These are phyloP conservation scores for Tolypocladium tropicale DNA, from an alignment of 2,329 filamentous ascomycete genomes.

Conservation along the genomic window DNA sequence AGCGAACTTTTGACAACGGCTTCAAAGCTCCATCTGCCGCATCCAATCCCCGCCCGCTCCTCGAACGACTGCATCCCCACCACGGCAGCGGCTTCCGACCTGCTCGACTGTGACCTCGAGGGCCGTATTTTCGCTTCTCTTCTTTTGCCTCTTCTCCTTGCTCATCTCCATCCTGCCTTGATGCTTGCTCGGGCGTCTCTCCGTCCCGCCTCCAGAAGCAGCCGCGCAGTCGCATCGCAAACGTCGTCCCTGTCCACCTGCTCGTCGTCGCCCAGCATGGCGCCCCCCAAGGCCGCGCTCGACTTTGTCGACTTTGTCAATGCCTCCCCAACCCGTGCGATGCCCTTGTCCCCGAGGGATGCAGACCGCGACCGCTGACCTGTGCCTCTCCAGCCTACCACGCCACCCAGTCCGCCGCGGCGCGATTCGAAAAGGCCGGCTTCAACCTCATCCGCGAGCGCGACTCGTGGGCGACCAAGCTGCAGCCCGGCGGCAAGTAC, in stretches of 20 bases:
- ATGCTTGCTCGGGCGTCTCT: background rate
- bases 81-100: background rate
- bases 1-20: background rate
- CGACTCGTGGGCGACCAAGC: constrained; percentile 72
- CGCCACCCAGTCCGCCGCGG: constrained; percentile 70
- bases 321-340: constrained; percentile 80
- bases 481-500: constrained; percentile 86
- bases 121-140: background rate
- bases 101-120: background rate
- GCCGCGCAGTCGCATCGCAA: background rate
- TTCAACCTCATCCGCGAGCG: constrained; percentile 86
- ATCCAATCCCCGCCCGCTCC: background rate
- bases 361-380: background rate
- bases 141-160: background rate
- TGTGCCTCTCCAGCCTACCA: constrained; percentile 65
- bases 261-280: constrained; percentile 34
- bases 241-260: constrained; percentile 15
- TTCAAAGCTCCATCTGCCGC: background rate
- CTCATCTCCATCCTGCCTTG: no score
- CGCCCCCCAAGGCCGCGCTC: constrained; percentile 49
- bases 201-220: background rate
- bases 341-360: background rate
- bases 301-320: constrained; percentile 94
- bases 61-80: background rate
- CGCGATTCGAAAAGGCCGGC: constrained; percentile 69